These are phyloP conservation scores for Talaromyces sp. DNA, from an alignment of 2,329 filamentous ascomycete genomes.

Conservation along the genomic window DNA sequence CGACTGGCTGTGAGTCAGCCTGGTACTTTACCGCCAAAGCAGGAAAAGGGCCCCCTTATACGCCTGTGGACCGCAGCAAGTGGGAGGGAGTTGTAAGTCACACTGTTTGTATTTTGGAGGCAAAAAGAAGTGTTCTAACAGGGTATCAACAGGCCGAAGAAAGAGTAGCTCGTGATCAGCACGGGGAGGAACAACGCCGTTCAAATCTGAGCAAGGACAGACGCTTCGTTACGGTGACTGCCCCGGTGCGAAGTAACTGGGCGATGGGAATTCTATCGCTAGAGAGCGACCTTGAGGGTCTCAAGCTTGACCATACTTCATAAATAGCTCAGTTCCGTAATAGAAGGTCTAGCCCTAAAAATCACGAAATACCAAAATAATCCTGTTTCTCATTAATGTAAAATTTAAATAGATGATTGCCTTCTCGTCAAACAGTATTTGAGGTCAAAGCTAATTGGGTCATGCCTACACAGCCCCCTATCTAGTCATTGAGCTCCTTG, in stretches of 20 bases:
- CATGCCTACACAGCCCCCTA: too few species aligned
- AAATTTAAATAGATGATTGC: too few species aligned
- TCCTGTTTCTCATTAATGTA: too few species aligned
- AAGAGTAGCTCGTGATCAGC: neutral
- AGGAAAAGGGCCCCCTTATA: constrained; percentile 71
- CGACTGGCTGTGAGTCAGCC: constrained; percentile 72
- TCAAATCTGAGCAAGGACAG: constrained; percentile 6
- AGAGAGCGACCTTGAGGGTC: constrained; percentile 7
- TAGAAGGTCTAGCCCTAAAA: too few species aligned
- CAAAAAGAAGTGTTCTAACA: neutral
- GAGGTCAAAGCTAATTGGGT: too few species aligned
- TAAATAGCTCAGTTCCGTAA: neutral
- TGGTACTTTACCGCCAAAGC: constrained; percentile 72
- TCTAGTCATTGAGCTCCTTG: too few species aligned
- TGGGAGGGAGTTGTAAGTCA: neutral
- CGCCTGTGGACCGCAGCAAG: constrained; percentile 16
- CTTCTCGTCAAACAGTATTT: too few species aligned
- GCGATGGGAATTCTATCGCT: constrained; percentile 10
- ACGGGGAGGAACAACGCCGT: neutral
- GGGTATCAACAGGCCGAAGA: neutral
- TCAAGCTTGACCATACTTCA: neutral
- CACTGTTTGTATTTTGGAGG: neutral
- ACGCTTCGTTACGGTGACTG: constrained; percentile 9
- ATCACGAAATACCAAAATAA: too few species aligned
- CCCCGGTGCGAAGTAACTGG: neutral